Evolutionary conservation across 2,329 filamentous ascomycete genomes (phyloP).

Genomic region (Ciborinia camelliae): DNA sequence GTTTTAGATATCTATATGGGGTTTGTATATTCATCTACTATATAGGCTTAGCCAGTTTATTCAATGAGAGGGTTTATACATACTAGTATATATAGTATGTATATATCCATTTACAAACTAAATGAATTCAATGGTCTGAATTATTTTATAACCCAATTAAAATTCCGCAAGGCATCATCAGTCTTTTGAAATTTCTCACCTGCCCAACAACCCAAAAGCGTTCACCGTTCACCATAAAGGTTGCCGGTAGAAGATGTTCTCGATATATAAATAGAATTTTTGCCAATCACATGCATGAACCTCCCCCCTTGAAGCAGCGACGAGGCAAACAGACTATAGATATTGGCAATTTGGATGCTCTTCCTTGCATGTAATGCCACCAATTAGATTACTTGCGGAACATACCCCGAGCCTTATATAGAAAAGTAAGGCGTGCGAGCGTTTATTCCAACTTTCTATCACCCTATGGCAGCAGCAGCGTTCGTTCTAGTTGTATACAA

Average conservation of each 20-base stretch:
- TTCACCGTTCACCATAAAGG: conserved; percentile 7
- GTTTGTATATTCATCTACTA: too few relatives aligned
- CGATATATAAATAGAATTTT: background rate
- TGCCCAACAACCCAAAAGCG: background rate
- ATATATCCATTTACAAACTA: too few relatives aligned
- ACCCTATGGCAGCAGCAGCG: background rate
- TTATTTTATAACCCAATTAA: too few relatives aligned
- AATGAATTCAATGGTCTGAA: too few relatives aligned
- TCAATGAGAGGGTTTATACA: too few relatives aligned
- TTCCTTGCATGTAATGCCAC: background rate
- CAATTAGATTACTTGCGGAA: background rate
- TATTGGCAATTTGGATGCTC: background rate
- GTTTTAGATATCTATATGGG: too few relatives aligned
- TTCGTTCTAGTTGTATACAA: too few relatives aligned
- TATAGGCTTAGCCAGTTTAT: too few relatives aligned
- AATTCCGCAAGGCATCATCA: too few relatives aligned
- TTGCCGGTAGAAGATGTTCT: background rate
- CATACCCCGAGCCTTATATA: background rate
- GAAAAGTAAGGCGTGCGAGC: conserved; percentile 4
- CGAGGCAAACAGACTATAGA: background rate
- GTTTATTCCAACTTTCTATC: background rate
- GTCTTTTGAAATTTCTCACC: background rate
- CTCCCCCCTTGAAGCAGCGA: background rate
- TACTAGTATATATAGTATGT: too few relatives aligned
- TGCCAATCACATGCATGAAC: background rate